phyloP scores from a whole-genome alignment of 176 grass and related monocot genomes.

The Cenchrus fungigraminus region DNA sequence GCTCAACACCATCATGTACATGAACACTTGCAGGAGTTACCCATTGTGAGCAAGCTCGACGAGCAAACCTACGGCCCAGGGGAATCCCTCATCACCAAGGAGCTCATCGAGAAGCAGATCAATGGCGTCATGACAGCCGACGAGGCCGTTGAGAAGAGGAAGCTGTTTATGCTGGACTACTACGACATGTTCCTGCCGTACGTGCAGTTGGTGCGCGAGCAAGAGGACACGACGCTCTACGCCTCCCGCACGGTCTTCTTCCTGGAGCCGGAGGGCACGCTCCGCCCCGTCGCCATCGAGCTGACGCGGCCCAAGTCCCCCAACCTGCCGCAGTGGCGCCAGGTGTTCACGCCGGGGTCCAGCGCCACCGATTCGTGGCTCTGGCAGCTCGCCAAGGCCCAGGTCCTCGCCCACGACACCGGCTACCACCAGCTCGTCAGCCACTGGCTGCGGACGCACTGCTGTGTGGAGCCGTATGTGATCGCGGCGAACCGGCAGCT shows the following conservation, averaged over 20 bases:
- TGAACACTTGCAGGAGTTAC: conserved; percentile 50
- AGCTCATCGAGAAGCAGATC: conserved; percentile 50
- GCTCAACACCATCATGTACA: too few species aligned
- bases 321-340: conserved; percentile 40
- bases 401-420: conserved; percentile 62
- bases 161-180: conserved; percentile 80
- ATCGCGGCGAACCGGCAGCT: conserved; percentile 75
- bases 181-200: conserved; percentile 74
- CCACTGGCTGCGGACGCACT: conserved; percentile 83
- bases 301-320: conserved; percentile 51
- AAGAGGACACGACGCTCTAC: conserved; percentile 55
- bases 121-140: conserved; percentile 58
- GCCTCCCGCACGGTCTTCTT: conserved; percentile 72
- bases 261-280: conserved; percentile 44
- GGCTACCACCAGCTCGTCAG: conserved; percentile 69
- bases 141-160: conserved; percentile 58
- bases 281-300: conserved; percentile 70
- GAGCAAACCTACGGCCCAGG: conserved; percentile 43
- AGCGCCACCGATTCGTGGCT: conserved; percentile 52
- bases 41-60: conserved; percentile 59
- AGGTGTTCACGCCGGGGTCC: conserved; percentile 49
- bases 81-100: conserved; percentile 51
- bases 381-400: conserved; percentile 78
- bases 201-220: conserved; percentile 55
- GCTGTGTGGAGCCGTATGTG: conserved; percentile 73